A percentile compares a stretch with the other conserved stretches of the same genome.
Conservation (phyloP, 192 early-diverging fungal genomes). For the Diversispora epigaea region DNA sequence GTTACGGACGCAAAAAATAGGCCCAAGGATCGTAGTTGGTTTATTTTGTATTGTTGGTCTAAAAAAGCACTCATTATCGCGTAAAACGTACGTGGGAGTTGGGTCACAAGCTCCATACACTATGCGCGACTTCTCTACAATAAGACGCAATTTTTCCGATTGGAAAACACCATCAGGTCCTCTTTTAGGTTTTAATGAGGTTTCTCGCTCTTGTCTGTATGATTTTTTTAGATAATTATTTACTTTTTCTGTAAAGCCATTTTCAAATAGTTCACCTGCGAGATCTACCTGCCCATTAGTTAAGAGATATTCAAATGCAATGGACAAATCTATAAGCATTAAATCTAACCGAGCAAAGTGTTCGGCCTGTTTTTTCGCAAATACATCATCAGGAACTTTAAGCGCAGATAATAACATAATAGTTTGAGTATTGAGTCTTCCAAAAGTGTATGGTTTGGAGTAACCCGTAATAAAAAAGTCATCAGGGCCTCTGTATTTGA, state of each 20-base stretch:
- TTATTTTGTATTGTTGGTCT: constrained; percentile 39
- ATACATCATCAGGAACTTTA: constrained; percentile 55
- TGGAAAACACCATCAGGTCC: constrained; percentile 50
- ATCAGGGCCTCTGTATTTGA: background rate
- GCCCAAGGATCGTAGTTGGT: constrained; percentile 32
- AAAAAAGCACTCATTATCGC: constrained; percentile 53
- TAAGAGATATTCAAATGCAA: constrained; percentile 39
- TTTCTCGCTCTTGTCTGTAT: constrained; percentile 40
- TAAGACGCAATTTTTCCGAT: constrained; percentile 49
- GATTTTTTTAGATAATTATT: constrained; percentile 42
- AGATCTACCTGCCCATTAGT: constrained; percentile 48
- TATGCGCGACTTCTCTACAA: constrained; percentile 49
- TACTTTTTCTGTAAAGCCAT: constrained; percentile 46
- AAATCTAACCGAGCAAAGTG: constrained; percentile 41
- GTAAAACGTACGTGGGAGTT: constrained; percentile 24
- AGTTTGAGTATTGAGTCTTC: constrained; percentile 58
- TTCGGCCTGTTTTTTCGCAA: constrained; percentile 46
- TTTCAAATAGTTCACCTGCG: constrained; percentile 38
- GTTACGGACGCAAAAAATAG: constrained; percentile 50
- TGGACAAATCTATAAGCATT: constrained; percentile 37
- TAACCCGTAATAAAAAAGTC: background rate
- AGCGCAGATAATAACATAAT: constrained; percentile 58
- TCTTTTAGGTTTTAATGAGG: constrained; percentile 46
- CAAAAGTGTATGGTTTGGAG: background rate
- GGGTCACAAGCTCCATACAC: background rate